Evolutionary conservation across 1,284 basidiomycete species (phyloP).

Genomic region (Trichosporon sp.): DNA sequence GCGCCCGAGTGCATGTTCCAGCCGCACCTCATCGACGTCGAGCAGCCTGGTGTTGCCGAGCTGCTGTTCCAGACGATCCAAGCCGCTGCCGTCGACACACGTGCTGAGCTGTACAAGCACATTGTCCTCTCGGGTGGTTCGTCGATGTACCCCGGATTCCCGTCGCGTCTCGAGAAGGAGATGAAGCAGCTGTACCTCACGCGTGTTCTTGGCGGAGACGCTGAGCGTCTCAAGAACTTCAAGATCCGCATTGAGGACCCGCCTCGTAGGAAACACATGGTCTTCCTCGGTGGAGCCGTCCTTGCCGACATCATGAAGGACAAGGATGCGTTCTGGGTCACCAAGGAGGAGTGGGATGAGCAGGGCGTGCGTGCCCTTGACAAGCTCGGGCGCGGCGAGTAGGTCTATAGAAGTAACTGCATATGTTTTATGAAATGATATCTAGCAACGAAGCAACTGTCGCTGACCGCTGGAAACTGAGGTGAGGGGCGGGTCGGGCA

Average conservation of each 20-base stretch:
- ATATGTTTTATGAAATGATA: conserved; percentile 25
- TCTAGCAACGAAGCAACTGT: background rate
- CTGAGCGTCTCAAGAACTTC: conserved; percentile 92
- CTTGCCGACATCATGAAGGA: conserved; percentile 98
- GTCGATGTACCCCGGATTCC: conserved; percentile 98
- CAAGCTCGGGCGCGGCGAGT: conserved; percentile 65
- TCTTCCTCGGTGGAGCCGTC: conserved; percentile 95
- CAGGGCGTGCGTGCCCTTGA: conserved; percentile 78
- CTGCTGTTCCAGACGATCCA: conserved; percentile 98
- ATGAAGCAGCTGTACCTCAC: conserved; percentile 98
- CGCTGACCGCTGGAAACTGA: too few relatives aligned
- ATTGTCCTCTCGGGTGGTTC: conserved; percentile 96
- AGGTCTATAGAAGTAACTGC: conserved; percentile 30
- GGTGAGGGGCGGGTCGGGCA: too few relatives aligned
- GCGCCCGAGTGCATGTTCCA: conserved; percentile 99
- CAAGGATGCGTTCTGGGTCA: conserved; percentile 92
- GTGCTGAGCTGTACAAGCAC: conserved; percentile 94
- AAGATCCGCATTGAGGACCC: conserved; percentile 99
- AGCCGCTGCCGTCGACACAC: conserved; percentile 83
- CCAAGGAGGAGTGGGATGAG: conserved; percentile 89
- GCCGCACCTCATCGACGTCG: conserved; percentile 94
- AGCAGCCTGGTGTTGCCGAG: conserved; percentile 96
- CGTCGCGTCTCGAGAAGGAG: conserved; percentile 95
- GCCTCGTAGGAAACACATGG: conserved; percentile 97
- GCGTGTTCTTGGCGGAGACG: conserved; percentile 81